Evolutionary conservation across 345 rosid species (phyloP), one percentile per base, ranked within the genome.

Genomic region (Brassica cretica): DNA sequence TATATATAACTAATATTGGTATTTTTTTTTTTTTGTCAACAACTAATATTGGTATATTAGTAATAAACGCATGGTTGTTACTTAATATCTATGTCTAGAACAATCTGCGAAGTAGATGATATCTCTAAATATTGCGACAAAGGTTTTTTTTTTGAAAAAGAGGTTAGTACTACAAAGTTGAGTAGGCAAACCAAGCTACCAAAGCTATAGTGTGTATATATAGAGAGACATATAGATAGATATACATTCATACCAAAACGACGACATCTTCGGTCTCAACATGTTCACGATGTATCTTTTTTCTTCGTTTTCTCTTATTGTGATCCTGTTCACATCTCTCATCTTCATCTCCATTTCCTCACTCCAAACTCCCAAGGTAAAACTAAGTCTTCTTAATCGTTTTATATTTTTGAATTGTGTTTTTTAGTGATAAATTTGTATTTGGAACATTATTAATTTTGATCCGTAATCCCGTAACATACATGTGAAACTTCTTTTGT

Each of bases 301-400:
- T 66, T 64, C 64, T 65, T 32, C 64, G 11, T 29, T 15, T 55
- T 55, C 39, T 66, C 56, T 75, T 14, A 56, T 41, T 72, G 37
- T 72, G 37, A 72, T 60, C 12, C 39, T 75, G 7, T 64, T 74
- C 66, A 35, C 66, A 66, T 56, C 65, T 33, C 72, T 75, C 24
- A 15, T 66, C 66, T 66, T 75, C 56, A 21, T 64, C 19, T 53
- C 66, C 33, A 75, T 39, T 66, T 55, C 64, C 8, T 55, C 78
- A 53, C 55, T 53, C 14, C 55, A 66, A 56, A 19, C 70, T 75
- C 72, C 66, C 56, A 75, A 66, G 72, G 78, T 75, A 66, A 49
- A 51, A 51, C 18, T 49, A 49, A 27, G 39, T 41, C 41, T 2
- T 27, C 60, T 27, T 27, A 21, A 12, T 37, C 8, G 5, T 19